These are phyloP conservation scores for Candida manassasensis DNA, from an alignment of 805 yeast genomes.

Conservation along the genomic window DNA sequence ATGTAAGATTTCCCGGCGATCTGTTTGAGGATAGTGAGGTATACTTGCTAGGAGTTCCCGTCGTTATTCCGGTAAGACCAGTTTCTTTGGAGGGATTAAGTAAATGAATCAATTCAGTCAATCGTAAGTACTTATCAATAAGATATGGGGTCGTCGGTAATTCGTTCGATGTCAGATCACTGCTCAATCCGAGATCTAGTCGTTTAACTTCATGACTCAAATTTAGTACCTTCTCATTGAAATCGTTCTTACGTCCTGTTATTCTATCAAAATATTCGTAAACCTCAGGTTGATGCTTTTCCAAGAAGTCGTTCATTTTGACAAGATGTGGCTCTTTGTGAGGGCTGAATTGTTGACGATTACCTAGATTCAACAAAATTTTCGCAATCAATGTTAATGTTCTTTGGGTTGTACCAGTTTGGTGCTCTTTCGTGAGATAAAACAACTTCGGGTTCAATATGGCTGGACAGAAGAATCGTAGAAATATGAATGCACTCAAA, in stretches of 20 bases:
- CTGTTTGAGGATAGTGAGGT: no score
- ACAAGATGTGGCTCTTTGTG: slow-evolving; percentile 80
- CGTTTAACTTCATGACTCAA: slow-evolving; percentile 54
- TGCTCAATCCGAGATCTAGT: slow-evolving; percentile 54
- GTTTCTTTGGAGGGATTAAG: slow-evolving; percentile 15
- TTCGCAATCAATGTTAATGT: slow-evolving; percentile 81
- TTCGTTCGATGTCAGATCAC: slow-evolving; percentile 46
- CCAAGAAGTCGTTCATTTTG: slow-evolving; percentile 64
- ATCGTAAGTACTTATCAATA: slow-evolving; percentile 59
- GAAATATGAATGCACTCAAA: slow-evolving; percentile 75
- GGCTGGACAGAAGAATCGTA: slow-evolving; percentile 69
- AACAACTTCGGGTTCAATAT: slow-evolving; percentile 84
- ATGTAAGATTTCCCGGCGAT: slow-evolving; percentile 1
- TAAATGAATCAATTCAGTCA: slow-evolving; percentile 53
- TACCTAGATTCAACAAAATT: slow-evolving; percentile 72
- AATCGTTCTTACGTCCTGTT: slow-evolving; percentile 65
- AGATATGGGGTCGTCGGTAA: slow-evolving; percentile 65
- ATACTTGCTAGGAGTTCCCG: slow-evolving; percentile 1
- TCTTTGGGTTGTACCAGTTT: slow-evolving; percentile 66
- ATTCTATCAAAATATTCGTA: slow-evolving; percentile 67
- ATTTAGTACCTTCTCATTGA: slow-evolving; percentile 52
- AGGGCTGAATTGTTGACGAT: slow-evolving; percentile 63
- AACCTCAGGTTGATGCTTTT: slow-evolving; percentile 52
- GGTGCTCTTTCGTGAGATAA: slow-evolving; percentile 64
- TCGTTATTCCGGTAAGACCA: background rate